These are phyloP conservation scores for Isochrysis galbana DNA, from an alignment of 78 protist species.

Conservation along the genomic window DNA sequence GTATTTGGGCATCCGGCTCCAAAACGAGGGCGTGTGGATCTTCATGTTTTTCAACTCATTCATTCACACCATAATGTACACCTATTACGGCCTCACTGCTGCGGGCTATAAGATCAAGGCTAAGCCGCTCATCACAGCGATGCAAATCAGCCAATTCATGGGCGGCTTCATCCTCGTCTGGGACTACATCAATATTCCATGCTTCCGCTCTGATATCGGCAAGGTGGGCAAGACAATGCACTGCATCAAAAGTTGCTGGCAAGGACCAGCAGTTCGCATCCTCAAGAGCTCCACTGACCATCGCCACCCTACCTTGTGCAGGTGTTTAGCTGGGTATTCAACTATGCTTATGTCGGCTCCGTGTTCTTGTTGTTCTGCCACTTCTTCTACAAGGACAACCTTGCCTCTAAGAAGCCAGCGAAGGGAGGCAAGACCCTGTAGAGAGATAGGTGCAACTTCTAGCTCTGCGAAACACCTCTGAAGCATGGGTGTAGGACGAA, in stretches of 20 bases:
- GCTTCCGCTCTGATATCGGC: neutral
- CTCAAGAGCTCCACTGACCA: neutral
- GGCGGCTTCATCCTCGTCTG: neutral
- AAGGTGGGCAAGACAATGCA: neutral
- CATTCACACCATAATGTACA: slow-evolving; percentile 19
- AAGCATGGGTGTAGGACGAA: no score
- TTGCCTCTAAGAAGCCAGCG: neutral
- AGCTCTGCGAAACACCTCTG: no score
- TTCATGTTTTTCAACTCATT: slow-evolving; percentile 14
- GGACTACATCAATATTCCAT: neutral
- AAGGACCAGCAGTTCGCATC: neutral
- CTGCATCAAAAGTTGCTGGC: neutral
- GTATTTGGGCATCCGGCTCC: neutral
- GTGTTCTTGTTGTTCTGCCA: neutral
- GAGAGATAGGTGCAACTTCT: no score
- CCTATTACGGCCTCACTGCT: slow-evolving; percentile 5
- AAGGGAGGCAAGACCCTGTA: neutral
- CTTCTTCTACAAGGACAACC: slow-evolving; percentile 16
- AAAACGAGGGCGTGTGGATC: slow-evolving; percentile 41
- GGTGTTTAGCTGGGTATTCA: neutral
- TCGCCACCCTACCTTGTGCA: neutral
- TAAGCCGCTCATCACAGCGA: neutral
- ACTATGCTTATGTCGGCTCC: neutral
- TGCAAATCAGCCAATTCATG: neutral
- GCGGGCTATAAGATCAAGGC: neutral